Evolutionary conservation across 441 rosid species (phyloP), one percentile per base, ranked within the genome.

Genomic region (Raphanus hybrid): DNA sequence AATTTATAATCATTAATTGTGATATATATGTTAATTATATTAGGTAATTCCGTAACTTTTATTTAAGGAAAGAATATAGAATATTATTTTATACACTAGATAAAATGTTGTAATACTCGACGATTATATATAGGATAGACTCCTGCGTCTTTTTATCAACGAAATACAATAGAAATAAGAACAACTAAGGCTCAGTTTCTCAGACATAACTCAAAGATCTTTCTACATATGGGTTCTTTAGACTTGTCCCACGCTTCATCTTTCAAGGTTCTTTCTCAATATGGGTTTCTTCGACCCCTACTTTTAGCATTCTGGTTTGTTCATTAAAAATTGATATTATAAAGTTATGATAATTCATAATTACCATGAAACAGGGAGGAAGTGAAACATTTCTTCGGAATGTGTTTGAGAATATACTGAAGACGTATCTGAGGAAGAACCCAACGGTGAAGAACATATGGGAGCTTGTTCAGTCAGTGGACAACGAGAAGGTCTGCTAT

Each of bases 401-500:
- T 73, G 95, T 84, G 54, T 77, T 91, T 70, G 80, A 69, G 15
- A 83, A 82, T 64, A 88, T 90, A 90, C 87, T 91, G 62, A 39
- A 76, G 26, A 88, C 88, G 76, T 91, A 91, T 68, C 75, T 90
- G 72, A 82, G 71, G 61, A 83, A 96, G 78, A 93, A 91, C 48
- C 95, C 91, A 3, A 90, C 91, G 3, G 97, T 93, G 3, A 87
- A 89, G 58, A 84, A 92, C 7, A 77, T 89, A 10, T 74, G 92
- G 81, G 88, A 90, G 65, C 85, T 90, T 14, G 93, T 91, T 32
- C 83, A 69, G 26, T 83, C 92, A 1, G 76, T 82, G 29, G 90
- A 83, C 32, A 85, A 79, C 7, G 86, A 83, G 26, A 84, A 83
- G 20, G 82, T 90, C 67, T 87, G 88, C 82, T 89, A 93, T 67